phyloP scores from a whole-genome alignment of 805 yeast genomes.

The Cyberlindnera mrakii region DNA sequence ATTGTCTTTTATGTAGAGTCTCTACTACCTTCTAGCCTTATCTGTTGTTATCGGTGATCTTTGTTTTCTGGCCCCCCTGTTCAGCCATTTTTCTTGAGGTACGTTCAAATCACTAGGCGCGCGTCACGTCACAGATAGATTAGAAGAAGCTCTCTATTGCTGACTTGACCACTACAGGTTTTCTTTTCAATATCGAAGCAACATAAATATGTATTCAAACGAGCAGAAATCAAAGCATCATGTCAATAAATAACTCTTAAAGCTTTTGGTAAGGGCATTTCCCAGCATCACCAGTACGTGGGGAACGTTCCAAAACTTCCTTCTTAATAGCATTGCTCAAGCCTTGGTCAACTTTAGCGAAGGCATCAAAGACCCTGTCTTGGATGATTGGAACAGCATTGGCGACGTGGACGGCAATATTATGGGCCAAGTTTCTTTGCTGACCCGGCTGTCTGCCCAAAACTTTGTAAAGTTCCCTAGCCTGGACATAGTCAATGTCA shows the following conservation, averaged over 20 bases:
- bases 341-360: conserved; percentile 61
- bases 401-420: conserved; percentile 68
- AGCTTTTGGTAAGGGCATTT: conserved; percentile 21
- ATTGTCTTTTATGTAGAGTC: too few species aligned
- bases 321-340: conserved; percentile 63
- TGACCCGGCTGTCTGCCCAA: conserved; percentile 74
- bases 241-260: conserved; percentile 2
- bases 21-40: too few species aligned
- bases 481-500: conserved; percentile 71
- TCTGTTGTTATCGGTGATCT: too few species aligned
- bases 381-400: conserved; percentile 72
- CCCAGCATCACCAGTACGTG: conserved; percentile 16
- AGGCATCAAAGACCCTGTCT: conserved; percentile 73
- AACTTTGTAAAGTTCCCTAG: conserved; percentile 67
- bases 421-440: conserved; percentile 78
- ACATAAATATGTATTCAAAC: not conserved
- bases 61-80: too few species aligned
- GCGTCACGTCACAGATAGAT: too few species aligned
- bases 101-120: too few species aligned
- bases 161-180: too few species aligned
- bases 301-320: conserved; percentile 44
- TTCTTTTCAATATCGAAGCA: too few species aligned
- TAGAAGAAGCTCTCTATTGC: too few species aligned
- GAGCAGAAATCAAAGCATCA: not conserved
- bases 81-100: too few species aligned